Conservation (phyloP, 805 yeast species). For the Metschnikowia gruessii region DNA sequence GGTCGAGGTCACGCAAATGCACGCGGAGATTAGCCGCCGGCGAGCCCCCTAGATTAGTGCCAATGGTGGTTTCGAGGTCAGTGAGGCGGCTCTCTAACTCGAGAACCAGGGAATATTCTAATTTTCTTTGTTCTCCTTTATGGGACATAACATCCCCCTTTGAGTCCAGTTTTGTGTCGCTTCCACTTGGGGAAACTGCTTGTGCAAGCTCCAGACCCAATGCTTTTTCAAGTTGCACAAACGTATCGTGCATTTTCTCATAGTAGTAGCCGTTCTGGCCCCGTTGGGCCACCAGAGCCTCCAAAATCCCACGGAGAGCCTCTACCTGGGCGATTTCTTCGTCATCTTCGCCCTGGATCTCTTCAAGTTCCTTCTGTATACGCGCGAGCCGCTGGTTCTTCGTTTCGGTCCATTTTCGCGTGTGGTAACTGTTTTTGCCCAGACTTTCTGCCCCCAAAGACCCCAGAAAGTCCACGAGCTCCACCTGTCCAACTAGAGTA, state of each 20-base stretch:
- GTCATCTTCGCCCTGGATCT: conserved; percentile 23
- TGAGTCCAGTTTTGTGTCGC: too few species aligned
- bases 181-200: too few species aligned
- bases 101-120: conserved; percentile 13
- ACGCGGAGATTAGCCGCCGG: conserved; percentile 22
- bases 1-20: conserved; percentile 29
- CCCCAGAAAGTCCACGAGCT: conserved; percentile 39
- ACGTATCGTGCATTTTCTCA: conserved; percentile 1
- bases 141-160: too few species aligned
- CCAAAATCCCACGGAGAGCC: conserved; percentile 1
- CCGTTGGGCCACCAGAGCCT: conserved; percentile 3
- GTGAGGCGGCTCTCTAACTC: conserved; percentile 28
- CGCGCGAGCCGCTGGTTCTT: conserved; percentile 37
- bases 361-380: conserved; percentile 39
- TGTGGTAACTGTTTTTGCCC: conserved; percentile 4
- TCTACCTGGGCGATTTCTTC: conserved; percentile 6
- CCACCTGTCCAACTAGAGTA: conserved; percentile 19
- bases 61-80: conserved; percentile 24
- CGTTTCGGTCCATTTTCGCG: conserved; percentile 30
- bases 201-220: too few species aligned
- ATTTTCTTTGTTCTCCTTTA: background rate
- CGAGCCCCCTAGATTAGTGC: conserved; percentile 14
- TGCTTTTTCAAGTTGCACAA: conserved; percentile 6
- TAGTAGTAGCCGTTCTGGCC: conserved; percentile 5
- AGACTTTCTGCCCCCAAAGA: conserved; percentile 18